Evolutionary conservation across 2,329 filamentous ascomycete species (phyloP), one percentile per base, ranked within the genome.

Genomic region (Ilyonectria mors-panacis): DNA sequence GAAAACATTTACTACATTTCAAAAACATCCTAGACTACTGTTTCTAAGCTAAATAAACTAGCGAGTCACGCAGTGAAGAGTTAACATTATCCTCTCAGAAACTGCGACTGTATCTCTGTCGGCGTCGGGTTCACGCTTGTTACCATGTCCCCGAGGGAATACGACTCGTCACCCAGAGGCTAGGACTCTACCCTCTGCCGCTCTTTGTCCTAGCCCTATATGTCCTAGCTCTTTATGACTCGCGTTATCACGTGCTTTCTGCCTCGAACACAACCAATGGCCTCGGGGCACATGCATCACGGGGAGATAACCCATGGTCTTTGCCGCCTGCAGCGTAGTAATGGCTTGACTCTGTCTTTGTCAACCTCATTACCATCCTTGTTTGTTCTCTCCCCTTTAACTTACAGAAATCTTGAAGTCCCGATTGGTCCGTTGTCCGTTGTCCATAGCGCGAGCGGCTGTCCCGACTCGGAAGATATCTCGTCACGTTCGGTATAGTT

Each of bases 291-390:
- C 26, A 26, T 61, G 59, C 48, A 44, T 61, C 37, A 17, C 48
- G 35, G 28, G 28, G 26, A 3, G 5, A 23, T 12, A 61, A 55
- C 30, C 37, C 37, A 55, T 23, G 15, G 12, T 10, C 26, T 26
- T n/a, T 28, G 13, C 37, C n/a, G 23, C 48, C 19, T 21, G n/a
- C 47, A 61, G 37, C 48, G 59, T 61, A 45, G 48, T 30, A 61
- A 47, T 33, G 47, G 12, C 5, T 44, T 42, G 17, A 30, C 23
- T 35, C 15, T 45, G 47, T 19, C 26, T n/a, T 45, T 35, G 26
- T 19, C 17, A n/a, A 53, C 33, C 19, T 44, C 15, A 13, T 44
- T 17, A 13, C 58, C 30, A 23, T 13, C 19, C 13, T 7, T 37
- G 13, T 10, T 37, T 37, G 33, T 12, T 37, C 33, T 37, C 33